Evolutionary conservation across 169 alveolate species (phyloP).

Genomic region (Cystoisospora suis): DNA sequence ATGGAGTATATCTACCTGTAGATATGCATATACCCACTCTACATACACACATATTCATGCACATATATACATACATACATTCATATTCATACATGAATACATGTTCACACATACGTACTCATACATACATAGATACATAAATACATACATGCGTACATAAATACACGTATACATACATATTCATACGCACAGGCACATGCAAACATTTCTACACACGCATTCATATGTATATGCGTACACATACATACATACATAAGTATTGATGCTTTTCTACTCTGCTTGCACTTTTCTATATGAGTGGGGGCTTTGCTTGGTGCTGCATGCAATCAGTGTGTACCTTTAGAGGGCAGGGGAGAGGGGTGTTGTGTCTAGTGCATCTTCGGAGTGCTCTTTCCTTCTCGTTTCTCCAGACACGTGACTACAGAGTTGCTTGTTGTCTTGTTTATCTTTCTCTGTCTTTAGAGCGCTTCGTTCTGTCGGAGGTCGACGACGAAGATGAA

Average conservation of each 20-base stretch:
- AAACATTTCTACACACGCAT: not conserved
- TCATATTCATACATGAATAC: no score
- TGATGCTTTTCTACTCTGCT: not conserved
- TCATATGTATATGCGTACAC: not conserved
- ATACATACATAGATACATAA: no score
- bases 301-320: no score
- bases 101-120: not conserved
- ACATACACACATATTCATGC: not conserved
- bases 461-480: conserved; percentile 26
- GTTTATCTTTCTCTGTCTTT: not conserved
- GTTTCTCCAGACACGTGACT: no score
- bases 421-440: no score
- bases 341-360: no score
- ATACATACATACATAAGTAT: not conserved
- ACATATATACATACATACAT: not conserved
- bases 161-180: not conserved
- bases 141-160: not conserved
- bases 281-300: not conserved
- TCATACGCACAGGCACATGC: not conserved
- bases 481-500: conserved; percentile 28
- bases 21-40: not conserved
- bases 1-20: not conserved
- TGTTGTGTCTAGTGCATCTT: no score
- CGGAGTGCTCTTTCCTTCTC: no score
- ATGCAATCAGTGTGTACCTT: no score